Base-by-base conservation (phyloP, 2,329 filamentous ascomycete species). In the Talaromyces sp. region DNA sequence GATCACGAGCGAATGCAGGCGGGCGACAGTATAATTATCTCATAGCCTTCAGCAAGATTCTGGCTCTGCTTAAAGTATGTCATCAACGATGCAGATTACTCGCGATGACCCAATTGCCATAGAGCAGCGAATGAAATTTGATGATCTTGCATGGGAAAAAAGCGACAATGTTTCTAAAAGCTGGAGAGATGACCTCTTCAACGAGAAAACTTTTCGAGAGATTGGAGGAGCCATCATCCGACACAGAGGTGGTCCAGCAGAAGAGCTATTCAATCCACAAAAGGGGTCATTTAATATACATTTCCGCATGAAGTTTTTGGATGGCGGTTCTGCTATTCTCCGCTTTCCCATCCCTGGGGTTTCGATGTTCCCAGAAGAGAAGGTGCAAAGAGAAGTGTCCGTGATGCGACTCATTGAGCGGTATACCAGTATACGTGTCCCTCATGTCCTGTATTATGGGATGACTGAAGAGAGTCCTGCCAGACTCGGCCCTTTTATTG, bases 401-500 rank as follows among this genome's bases (percentile, higher is more conserved):
- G 52, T 67, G 13, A 69, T 71, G 60, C 31, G 56, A 39, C 70
- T 66, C 45, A 22, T 70, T 3, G 41, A 67, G 35, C 41, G 65
- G 1, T 52, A 70, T 49, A 71, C 69, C 8, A 62, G 22, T 14
- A 71, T 71, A 43, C 65, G 57, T 10, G 64, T 71, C 13, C 70
- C 68, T 8, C 59, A 64, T 54, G 60, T 69, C 33, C 54, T 67
- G 22, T 49, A 66, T 57, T 67, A 56, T 54, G 73, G 73, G 19
- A 66, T 68, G 41, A 69, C 67, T 60, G 45, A 61, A 10, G 10
- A 16, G 31, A 61, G 41, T 50, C 59, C 43, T 27, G 31, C n/a
- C 8, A 69, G 68, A 1, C 62, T 77, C 0, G 70, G 73, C 6
- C 75, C 76, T 0, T 79, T 74, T 60, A 78, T 79, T 19, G 71